Conservation (phyloP, 352 stramenopile genomes). For the Globisporangium iwayamae region DNA sequence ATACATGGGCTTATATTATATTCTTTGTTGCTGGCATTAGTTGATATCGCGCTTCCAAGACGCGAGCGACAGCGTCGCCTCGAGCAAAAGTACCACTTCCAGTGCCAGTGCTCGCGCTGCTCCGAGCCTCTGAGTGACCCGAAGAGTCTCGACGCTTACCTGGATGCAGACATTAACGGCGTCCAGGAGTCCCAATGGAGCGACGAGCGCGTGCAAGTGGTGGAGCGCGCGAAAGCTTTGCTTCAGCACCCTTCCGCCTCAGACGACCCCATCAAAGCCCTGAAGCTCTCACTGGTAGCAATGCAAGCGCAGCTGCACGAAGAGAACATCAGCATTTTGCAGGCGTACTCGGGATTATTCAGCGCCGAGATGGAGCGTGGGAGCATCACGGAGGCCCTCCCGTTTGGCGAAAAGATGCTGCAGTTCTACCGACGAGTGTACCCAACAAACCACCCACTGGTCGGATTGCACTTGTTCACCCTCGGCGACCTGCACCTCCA, state of each 20-base stretch:
- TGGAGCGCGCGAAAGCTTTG: conserved; percentile 16
- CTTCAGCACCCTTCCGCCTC: not conserved
- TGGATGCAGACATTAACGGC: conserved; percentile 52
- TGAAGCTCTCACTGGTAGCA: conserved; percentile 22
- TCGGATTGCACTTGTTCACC: conserved; percentile 61
- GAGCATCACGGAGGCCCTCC: conserved; percentile 25
- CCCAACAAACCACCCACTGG: conserved; percentile 52
- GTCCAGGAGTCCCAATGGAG: conserved; percentile 35
- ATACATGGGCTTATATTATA: too few species aligned
- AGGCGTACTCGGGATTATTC: conserved; percentile 49
- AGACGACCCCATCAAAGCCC: conserved; percentile 20
- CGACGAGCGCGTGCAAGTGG: conserved; percentile 20
- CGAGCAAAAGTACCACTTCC: conserved; percentile 60
- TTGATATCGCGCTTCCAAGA: conserved; percentile 55
- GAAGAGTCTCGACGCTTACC: conserved; percentile 30
- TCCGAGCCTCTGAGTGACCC: conserved; percentile 23
- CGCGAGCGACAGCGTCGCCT: conserved; percentile 41
- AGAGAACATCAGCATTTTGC: conserved; percentile 43
- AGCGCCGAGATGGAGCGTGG: conserved; percentile 47
- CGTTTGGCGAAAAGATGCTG: conserved; percentile 44
- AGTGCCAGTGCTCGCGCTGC: conserved; percentile 52
- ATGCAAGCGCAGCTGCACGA: conserved; percentile 31
- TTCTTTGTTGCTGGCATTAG: conserved; percentile 19
- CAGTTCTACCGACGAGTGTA: conserved; percentile 63
- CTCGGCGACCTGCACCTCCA: conserved; percentile 39